A percentile compares a stretch with the other conserved stretches of the same genome.
phyloP scores from a whole-genome alignment of 495 filamentous ascomycete genomes.

The Penicillium steckii region DNA sequence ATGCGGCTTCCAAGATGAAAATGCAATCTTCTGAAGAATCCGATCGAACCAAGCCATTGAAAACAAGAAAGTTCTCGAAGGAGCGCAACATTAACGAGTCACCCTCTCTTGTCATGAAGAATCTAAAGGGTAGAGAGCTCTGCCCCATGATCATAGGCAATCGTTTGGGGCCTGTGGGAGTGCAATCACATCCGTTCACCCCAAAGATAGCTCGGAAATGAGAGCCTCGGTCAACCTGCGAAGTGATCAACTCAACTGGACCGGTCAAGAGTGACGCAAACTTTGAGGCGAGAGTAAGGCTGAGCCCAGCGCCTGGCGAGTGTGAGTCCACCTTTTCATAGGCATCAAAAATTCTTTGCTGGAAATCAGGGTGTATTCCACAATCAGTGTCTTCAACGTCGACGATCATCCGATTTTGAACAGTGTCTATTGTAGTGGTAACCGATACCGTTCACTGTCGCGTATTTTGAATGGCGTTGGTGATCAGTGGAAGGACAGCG shows the following conservation, averaged over 20 bases:
- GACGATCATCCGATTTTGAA: constrained; percentile 3
- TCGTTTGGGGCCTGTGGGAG: too few species aligned
- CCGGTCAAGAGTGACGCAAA: constrained; percentile 14
- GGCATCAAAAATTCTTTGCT: constrained; percentile 15
- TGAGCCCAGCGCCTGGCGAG: constrained; percentile 13
- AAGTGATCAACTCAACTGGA: constrained; percentile 10
- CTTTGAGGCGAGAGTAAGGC: constrained; percentile 14
- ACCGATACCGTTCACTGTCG: constrained; percentile 5
- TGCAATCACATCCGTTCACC: constrained; percentile 1
- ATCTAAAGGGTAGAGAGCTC: not conserved
- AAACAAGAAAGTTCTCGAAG: not conserved
- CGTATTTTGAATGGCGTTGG: constrained; percentile 15
- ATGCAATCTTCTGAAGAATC: not conserved
- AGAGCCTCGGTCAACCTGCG: constrained; percentile 9
- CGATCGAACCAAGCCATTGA: not conserved
- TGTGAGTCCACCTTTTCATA: constrained; percentile 15
- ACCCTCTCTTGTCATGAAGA: not conserved
- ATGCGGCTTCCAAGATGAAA: constrained; percentile 4
- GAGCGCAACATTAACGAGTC: not conserved
- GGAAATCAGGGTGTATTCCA: constrained; percentile 11
- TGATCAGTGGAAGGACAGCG: constrained; percentile 10
- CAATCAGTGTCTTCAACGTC: constrained; percentile 14
- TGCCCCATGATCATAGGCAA: not conserved
- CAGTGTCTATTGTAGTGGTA: not conserved
- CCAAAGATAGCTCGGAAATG: constrained; percentile 17